phyloP scores from a whole-genome alignment of 768 basidiomycete genomes.

The Filobasidium wieringae region DNA sequence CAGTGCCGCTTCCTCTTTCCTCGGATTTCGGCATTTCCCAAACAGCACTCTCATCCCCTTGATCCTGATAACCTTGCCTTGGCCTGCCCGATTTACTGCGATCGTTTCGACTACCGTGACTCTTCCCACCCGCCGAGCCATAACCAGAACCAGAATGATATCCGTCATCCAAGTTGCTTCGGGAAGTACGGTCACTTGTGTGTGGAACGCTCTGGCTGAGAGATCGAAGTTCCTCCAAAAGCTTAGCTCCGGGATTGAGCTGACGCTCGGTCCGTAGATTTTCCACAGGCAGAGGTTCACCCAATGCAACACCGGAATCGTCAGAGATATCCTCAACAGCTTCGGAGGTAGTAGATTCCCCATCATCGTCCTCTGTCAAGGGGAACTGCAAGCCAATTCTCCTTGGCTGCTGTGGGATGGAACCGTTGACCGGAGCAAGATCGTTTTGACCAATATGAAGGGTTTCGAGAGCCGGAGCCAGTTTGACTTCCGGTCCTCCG shows the following conservation, averaged over 20 bases:
- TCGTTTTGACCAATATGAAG: neutral
- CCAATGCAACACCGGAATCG: neutral
- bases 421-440: neutral
- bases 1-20: neutral
- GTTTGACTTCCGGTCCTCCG: neutral
- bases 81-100: neutral
- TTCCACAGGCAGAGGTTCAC: neutral
- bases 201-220: neutral
- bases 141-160: neutral
- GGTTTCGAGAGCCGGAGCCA: neutral
- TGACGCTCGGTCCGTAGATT: neutral
- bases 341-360: neutral
- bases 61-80: neutral
- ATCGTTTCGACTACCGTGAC: neutral
- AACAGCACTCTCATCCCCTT: conserved; percentile 4
- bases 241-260: neutral
- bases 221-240: neutral
- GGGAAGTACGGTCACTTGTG: neutral
- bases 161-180: neutral
- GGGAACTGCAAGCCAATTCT: neutral
- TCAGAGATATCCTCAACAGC: neutral
- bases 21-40: conserved; percentile 8
- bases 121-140: neutral
- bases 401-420: neutral
- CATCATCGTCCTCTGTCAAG: neutral